Conservation (phyloP, 2,329 filamentous ascomycete genomes). For the Paecilomyces niveus region DNA sequence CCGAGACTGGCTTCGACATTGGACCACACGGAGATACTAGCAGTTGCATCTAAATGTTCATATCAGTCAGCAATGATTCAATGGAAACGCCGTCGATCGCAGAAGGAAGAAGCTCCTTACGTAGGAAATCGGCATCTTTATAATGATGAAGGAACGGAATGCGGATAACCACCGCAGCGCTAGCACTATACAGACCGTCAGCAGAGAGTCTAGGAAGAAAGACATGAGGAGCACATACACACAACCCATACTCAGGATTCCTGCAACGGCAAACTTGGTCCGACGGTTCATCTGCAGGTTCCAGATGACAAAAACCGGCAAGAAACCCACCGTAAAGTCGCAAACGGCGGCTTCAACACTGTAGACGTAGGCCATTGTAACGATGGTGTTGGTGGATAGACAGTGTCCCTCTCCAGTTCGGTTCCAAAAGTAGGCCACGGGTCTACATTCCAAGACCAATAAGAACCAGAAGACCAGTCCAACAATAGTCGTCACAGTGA, state of each 20-base stretch:
- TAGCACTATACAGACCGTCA: constrained; percentile 21
- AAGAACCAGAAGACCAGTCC: constrained; percentile 46
- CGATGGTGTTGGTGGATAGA: constrained; percentile 39
- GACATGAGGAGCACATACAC: constrained; percentile 26
- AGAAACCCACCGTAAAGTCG: constrained; percentile 47
- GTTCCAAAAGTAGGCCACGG: constrained; percentile 47
- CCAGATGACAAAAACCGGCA: constrained; percentile 50
- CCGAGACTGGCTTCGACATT: constrained; percentile 32
- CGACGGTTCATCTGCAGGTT: constrained; percentile 48
- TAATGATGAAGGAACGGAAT: constrained; percentile 29
- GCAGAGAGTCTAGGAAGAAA: not conserved
- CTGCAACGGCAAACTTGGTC: constrained; percentile 47
- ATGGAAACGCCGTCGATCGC: not conserved
- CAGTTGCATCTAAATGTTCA: constrained; percentile 22
- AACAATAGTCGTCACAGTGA: constrained; percentile 39
- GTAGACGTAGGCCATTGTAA: constrained; percentile 47
- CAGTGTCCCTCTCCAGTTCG: constrained; percentile 31
- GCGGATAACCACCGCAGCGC: constrained; percentile 29
- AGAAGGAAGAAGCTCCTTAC: constrained; percentile 13
- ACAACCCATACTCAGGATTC: constrained; percentile 52
- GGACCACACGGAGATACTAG: constrained; percentile 37
- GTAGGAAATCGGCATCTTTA: constrained; percentile 25
- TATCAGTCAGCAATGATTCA: not conserved
- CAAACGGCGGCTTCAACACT: constrained; percentile 41
- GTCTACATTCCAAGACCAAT: constrained; percentile 47